These are phyloP conservation scores for Chaetomiaceae sp. DNA, from an alignment of 2,329 filamentous ascomycete genomes.

Conservation along the genomic window DNA sequence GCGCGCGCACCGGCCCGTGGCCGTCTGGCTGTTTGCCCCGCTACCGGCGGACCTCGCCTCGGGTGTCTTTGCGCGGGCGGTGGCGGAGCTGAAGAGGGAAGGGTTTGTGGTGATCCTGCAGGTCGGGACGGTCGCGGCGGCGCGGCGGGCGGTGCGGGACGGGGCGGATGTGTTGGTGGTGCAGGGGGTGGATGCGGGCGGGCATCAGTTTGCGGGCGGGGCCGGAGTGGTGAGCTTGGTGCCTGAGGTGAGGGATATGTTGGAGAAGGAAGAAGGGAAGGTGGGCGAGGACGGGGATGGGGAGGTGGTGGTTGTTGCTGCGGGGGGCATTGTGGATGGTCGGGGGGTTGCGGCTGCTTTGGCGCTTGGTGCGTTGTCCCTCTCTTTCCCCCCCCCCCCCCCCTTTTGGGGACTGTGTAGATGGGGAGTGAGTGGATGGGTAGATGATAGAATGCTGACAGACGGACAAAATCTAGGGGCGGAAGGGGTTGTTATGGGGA, in stretches of 20 bases:
- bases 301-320: conserved; percentile 46
- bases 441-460: neutral
- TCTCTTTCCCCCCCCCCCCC: no score
- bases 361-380: conserved; percentile 42
- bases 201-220: conserved; percentile 54
- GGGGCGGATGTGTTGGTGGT: conserved; percentile 56
- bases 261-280: conserved; percentile 33
- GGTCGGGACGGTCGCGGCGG: conserved; percentile 55
- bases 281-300: conserved; percentile 30
- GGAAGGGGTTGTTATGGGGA: conserved; percentile 43
- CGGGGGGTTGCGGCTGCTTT: conserved; percentile 53
- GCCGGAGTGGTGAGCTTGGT: conserved; percentile 53
- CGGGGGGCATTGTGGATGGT: conserved; percentile 57
- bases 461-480: conserved; percentile 33
- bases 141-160: conserved; percentile 43
- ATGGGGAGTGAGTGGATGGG: neutral
- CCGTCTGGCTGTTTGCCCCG: conserved; percentile 65
- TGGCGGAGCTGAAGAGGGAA: conserved; percentile 31
- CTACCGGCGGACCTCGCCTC: conserved; percentile 34
- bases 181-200: conserved; percentile 61
- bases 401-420: no score
- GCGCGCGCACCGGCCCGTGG: conserved; percentile 49
- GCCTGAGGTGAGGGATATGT: conserved; percentile 50
- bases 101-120: conserved; percentile 55
- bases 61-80: neutral